Percentiles rank a stretch among this genome's conserved stretches.
These are phyloP conservation scores for Salix viminalis DNA, from an alignment of 345 rosid genomes.

Conservation along the genomic window DNA sequence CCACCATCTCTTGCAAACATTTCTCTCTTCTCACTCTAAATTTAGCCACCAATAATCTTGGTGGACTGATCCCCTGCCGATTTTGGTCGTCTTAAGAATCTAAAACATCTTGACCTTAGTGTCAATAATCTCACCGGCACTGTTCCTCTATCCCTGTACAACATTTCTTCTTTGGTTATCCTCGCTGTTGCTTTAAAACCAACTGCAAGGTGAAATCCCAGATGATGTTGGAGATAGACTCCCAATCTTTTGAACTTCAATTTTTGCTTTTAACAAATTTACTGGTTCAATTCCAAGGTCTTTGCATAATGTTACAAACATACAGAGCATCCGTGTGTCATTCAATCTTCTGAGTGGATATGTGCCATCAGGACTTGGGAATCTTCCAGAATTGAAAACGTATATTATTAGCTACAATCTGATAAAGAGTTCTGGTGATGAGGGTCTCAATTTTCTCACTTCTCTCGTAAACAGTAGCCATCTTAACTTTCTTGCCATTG, in stretches of 20 bases:
- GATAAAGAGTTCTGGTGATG: not conserved
- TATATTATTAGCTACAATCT: constrained; percentile 24
- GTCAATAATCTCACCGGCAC: not conserved
- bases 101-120: not conserved
- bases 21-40: not conserved
- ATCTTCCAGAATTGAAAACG: constrained; percentile 34
- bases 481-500: constrained; percentile 37
- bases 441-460: constrained; percentile 32
- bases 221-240: constrained; percentile 33
- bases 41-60: not conserved
- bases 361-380: constrained; percentile 29
- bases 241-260: constrained; percentile 36
- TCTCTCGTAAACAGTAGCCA: constrained; percentile 36
- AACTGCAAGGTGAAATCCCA: constrained; percentile 14
- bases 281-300: constrained; percentile 37
- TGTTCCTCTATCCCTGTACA: not conserved
- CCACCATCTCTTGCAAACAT: not conserved
- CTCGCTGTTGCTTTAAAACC: not conserved
- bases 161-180: not conserved
- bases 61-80: not conserved
- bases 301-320: constrained; percentile 37
- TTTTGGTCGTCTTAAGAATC: not conserved
- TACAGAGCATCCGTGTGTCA: constrained; percentile 30
- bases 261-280: constrained; percentile 39
- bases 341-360: constrained; percentile 35